These are phyloP conservation scores for Peltaster fructicola DNA, from an alignment of 2,329 filamentous ascomycete genomes.

Conservation along the genomic window DNA sequence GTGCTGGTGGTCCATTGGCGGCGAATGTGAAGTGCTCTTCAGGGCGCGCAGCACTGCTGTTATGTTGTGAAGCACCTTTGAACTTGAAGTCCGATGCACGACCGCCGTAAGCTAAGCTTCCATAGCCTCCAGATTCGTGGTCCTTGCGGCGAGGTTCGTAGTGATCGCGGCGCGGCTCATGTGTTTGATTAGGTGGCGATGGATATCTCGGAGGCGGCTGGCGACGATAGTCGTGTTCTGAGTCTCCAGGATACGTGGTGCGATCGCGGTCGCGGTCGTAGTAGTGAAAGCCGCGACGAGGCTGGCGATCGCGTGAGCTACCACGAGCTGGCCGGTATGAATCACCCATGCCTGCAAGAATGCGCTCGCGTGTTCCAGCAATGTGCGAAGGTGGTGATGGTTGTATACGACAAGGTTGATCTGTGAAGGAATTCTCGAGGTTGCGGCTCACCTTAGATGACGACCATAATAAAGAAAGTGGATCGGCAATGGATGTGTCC, in stretches of 20 bases:
- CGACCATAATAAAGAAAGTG: too few relatives aligned
- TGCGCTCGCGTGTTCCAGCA: too few relatives aligned
- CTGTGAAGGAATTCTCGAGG: too few relatives aligned
- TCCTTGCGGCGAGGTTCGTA: slow-evolving; percentile 2
- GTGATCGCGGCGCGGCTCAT: too few relatives aligned
- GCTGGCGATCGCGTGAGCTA: too few relatives aligned
- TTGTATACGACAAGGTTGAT: too few relatives aligned
- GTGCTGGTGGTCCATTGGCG: slow-evolving; percentile 2
- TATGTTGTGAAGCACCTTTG: slow-evolving; percentile 3
- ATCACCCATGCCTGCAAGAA: slow-evolving; percentile 1
- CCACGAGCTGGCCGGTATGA: too few relatives aligned
- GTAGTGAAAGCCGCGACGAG: slow-evolving; percentile 2
- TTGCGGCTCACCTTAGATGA: too few relatives aligned
- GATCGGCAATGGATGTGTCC: too few relatives aligned
- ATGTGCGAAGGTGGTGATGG: too few relatives aligned
- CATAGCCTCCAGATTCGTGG: neutral
- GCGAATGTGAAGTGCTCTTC: slow-evolving; percentile 4
- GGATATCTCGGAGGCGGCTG: slow-evolving; percentile 1
- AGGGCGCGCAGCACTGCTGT: slow-evolving; percentile 1
- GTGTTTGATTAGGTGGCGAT: too few relatives aligned
- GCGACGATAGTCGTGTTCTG: slow-evolving; percentile 2
- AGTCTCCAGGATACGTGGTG: slow-evolving; percentile 2
- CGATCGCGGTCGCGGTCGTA: slow-evolving; percentile 1
- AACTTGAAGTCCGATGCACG: slow-evolving; percentile 3
- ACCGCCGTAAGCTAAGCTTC: slow-evolving; percentile 1